Evolutionary conservation across 1,284 basidiomycete species (phyloP).

Genomic region (Phlebopus sp.): DNA sequence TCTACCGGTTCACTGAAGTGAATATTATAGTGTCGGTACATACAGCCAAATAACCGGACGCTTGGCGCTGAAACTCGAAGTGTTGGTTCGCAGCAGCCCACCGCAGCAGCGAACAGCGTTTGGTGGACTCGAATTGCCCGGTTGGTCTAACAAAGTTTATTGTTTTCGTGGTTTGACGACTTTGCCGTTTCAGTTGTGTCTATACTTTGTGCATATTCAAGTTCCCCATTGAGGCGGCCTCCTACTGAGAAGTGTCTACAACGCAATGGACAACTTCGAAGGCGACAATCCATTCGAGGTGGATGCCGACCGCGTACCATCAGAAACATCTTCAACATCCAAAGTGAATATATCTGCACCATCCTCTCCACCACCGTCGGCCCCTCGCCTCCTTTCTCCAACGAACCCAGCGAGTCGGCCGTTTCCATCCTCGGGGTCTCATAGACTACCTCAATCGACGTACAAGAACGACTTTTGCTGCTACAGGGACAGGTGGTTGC

Average conservation of each 20-base stretch:
- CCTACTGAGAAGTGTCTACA: not conserved
- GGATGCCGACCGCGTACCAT: conserved; percentile 55
- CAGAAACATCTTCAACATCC: conserved; percentile 63
- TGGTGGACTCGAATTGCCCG: not conserved
- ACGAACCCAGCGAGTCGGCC: conserved; percentile 42
- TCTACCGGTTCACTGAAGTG: too few relatives aligned
- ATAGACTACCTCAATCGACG: conserved; percentile 46
- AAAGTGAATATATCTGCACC: conserved; percentile 63
- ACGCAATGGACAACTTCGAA: conserved; percentile 65
- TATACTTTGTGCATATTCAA: not conserved
- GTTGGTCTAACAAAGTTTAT: not conserved
- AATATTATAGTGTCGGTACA: conserved; percentile 9
- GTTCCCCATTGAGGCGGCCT: not conserved
- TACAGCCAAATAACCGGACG: conserved; percentile 29
- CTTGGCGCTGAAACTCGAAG: conserved; percentile 1
- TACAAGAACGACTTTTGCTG: conserved; percentile 77
- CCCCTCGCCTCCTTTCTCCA: conserved; percentile 42
- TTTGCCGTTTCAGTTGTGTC: not conserved
- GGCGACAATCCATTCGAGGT: conserved; percentile 80
- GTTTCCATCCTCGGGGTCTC: conserved; percentile 54
- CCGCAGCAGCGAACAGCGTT: not conserved
- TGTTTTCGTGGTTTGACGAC: not conserved
- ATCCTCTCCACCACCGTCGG: conserved; percentile 52
- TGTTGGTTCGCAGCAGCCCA: not conserved
- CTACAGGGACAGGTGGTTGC: conserved; percentile 66